Base-by-base conservation (phyloP, 2,329 filamentous ascomycete genomes). In the Colletotrichum destructivum region DNA sequence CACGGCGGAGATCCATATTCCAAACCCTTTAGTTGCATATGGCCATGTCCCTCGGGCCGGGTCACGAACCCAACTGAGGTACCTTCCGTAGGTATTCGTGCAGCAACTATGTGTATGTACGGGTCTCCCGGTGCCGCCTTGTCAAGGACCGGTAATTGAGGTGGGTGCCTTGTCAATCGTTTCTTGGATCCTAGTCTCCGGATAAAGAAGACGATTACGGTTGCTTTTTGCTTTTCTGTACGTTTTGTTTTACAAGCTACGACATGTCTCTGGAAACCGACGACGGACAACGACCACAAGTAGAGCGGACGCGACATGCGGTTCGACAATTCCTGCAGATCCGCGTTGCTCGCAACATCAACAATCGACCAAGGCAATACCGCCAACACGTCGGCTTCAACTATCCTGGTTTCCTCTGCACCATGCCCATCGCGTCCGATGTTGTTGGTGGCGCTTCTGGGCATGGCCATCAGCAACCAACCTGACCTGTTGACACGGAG, bases 21-120 rank as follows among this genome's bases (percentile, higher is more conserved):
- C 11, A 23, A 23, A 49, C 63, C 47, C 63, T 35, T 62, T 71
- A 71, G 56, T 63, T 71, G 56, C 63, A 62, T 67, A 67, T 44
- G 63, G 42, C 51, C 56, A 38, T 46, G 63, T 31, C 63, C n/a
- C 66, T 35, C 66, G 40, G 40, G 26, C 38, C 55, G 40, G 56
- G 31, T 49, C 38, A 38, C 55, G 26, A 69, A 71, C 31, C 31
- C 31, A 31, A 2, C 31, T 31, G 26, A 31, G 31, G 6, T 31
- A 31, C 31, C 31, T 31, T 8, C 31, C 31, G 31, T 31, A 31
- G 31, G 31, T 31, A 31, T 31, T 31, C 31, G 6, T 8, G 3
- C 31, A 31, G 6, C 8, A 9, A 35, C 31, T 35, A 1, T 35
- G 31, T 11, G 31, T 35, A 35, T 35, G 31, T 31, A 31, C 31